These are phyloP conservation scores for Hypsizygus marmoreus DNA, from an alignment of 768 basidiomycete genomes.

Conservation along the genomic window DNA sequence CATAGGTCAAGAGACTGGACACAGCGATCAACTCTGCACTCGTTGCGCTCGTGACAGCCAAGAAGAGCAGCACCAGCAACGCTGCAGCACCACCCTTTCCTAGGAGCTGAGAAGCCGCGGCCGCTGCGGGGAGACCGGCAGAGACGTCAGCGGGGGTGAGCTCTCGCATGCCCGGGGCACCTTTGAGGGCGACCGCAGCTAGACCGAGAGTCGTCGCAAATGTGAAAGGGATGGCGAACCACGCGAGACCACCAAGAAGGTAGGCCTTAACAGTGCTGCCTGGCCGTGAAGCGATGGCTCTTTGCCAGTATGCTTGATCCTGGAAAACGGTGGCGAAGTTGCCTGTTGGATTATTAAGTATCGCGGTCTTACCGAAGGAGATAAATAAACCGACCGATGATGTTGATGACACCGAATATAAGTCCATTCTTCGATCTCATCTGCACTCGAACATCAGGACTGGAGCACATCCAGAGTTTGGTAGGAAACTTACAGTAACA, in stretches of 20 bases:
- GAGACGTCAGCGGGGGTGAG: slow-evolving; percentile 66
- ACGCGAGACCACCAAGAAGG: slow-evolving; percentile 84
- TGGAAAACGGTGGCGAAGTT: slow-evolving; percentile 68
- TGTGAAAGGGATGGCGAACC: slow-evolving; percentile 89
- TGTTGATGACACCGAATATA: slow-evolving; percentile 86
- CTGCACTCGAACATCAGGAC: too few relatives aligned
- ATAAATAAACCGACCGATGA: too few relatives aligned
- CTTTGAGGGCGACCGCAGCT: slow-evolving; percentile 79
- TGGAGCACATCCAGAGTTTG: too few relatives aligned
- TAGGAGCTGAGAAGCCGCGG: slow-evolving; percentile 80
- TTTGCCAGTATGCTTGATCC: slow-evolving; percentile 86
- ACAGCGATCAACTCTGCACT: slow-evolving; percentile 93
- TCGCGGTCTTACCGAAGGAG: too few relatives aligned
- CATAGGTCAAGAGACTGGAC: slow-evolving; percentile 80
- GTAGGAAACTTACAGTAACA: too few relatives aligned
- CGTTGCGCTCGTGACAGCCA: slow-evolving; percentile 85
- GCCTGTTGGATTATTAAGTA: too few relatives aligned
- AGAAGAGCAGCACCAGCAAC: slow-evolving; percentile 78
- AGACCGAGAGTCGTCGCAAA: slow-evolving; percentile 89
- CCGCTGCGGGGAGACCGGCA: slow-evolving; percentile 85
- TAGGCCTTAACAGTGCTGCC: slow-evolving; percentile 90
- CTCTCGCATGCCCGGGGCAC: slow-evolving; percentile 53
- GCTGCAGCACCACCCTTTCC: slow-evolving; percentile 81
- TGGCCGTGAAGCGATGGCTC: slow-evolving; percentile 86
- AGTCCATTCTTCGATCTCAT: slow-evolving; percentile 77